Percentiles rank a stretch among this genome's conserved stretches.
These are phyloP conservation scores for Sextonia rubra DNA, from an alignment of 164 flowering plant species.

Conservation along the genomic window DNA sequence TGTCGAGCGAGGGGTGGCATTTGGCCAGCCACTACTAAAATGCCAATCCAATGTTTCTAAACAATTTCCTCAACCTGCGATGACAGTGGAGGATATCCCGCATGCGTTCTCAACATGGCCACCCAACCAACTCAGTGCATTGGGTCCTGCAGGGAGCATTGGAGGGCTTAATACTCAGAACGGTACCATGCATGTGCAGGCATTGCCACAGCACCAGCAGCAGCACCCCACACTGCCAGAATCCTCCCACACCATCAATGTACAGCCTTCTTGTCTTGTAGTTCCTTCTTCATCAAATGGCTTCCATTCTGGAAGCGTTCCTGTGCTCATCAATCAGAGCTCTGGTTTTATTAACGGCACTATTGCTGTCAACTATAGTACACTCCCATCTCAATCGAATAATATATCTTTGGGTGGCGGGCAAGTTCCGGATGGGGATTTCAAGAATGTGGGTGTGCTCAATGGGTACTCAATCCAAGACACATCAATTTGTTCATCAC, in stretches of 20 bases:
- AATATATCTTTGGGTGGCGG: slow-evolving; percentile 32
- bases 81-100: slow-evolving; percentile 38
- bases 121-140: slow-evolving; percentile 33
- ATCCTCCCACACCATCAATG: slow-evolving; percentile 45
- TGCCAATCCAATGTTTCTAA: slow-evolving; percentile 45
- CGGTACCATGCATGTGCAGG: slow-evolving; percentile 37
- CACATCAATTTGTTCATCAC: slow-evolving; percentile 30
- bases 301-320: slow-evolving; percentile 41
- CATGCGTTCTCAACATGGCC: slow-evolving; percentile 49
- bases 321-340: slow-evolving; percentile 40
- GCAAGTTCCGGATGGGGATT: slow-evolving; percentile 29
- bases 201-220: slow-evolving; percentile 35
- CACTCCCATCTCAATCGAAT: slow-evolving; percentile 40
- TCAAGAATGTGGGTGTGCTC: slow-evolving; percentile 27
- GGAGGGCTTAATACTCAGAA: slow-evolving; percentile 34
- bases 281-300: slow-evolving; percentile 44
- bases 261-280: slow-evolving; percentile 75
- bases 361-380: slow-evolving; percentile 29
- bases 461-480: slow-evolving; percentile 36
- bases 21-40: slow-evolving; percentile 52
- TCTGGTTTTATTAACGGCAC: slow-evolving; percentile 30
- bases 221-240: slow-evolving; percentile 31
- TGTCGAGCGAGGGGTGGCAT: slow-evolving; percentile 45
- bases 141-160: slow-evolving; percentile 26
- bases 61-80: slow-evolving; percentile 33